phyloP scores from a whole-genome alignment of 495 filamentous ascomycete species.

The Lasiosphaeris hirsuta region DNA sequence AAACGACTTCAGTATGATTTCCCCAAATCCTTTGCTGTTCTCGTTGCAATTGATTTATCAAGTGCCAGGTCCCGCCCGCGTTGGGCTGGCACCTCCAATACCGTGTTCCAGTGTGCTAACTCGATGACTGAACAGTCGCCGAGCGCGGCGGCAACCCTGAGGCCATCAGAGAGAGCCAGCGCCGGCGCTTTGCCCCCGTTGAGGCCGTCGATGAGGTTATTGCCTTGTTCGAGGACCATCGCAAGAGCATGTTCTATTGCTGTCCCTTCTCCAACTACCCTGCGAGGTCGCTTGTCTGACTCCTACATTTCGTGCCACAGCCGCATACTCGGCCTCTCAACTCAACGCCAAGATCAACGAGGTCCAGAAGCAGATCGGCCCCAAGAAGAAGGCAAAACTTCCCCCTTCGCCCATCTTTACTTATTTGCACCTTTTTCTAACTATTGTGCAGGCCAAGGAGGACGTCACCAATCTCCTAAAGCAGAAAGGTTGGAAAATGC shows the following conservation, averaged over 20 bases:
- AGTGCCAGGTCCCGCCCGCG: neutral
- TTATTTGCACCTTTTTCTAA: slow-evolving; percentile 10
- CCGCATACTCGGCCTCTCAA: slow-evolving; percentile 71
- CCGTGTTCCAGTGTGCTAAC: slow-evolving; percentile 56
- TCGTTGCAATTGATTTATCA: neutral
- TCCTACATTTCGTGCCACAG: slow-evolving; percentile 10
- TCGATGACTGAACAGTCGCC: slow-evolving; percentile 64
- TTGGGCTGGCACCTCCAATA: slow-evolving; percentile 7
- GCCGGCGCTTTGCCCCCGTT: slow-evolving; percentile 71
- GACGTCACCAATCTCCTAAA: slow-evolving; percentile 77
- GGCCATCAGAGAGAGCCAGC: slow-evolving; percentile 84
- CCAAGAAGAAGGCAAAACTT: slow-evolving; percentile 76
- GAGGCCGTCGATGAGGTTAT: slow-evolving; percentile 89
- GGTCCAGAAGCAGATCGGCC: slow-evolving; percentile 82
- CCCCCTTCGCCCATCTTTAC: slow-evolving; percentile 9
- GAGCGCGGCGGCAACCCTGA: slow-evolving; percentile 88
- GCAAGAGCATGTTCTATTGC: slow-evolving; percentile 56
- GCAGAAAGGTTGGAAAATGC: slow-evolving; percentile 53
- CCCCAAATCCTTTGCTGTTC: neutral
- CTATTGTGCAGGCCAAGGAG: slow-evolving; percentile 66
- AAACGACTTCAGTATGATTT: slow-evolving; percentile 36
- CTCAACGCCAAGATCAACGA: slow-evolving; percentile 80
- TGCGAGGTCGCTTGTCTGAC: neutral
- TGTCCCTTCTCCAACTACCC: slow-evolving; percentile 2
- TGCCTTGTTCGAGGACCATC: slow-evolving; percentile 79